These are phyloP conservation scores for Streptanthus diversifolius DNA, from an alignment of 345 rosid species.

Conservation along the genomic window DNA sequence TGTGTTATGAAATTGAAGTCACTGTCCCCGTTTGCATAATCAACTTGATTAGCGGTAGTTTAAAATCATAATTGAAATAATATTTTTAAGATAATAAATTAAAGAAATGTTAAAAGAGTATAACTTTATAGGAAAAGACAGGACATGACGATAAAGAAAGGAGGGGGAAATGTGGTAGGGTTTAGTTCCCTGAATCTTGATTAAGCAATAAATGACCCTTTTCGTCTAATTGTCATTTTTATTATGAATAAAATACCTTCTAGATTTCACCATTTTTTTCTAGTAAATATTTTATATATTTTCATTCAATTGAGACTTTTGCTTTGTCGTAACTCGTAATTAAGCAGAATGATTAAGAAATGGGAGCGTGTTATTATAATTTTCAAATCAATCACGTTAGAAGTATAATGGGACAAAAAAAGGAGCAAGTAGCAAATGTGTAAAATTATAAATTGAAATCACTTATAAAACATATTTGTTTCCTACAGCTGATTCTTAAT, in stretches of 20 bases:
- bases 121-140: slow-evolving; percentile 20
- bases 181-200: slow-evolving; percentile 6
- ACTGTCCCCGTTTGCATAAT: background rate
- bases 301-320: background rate
- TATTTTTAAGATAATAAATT: background rate
- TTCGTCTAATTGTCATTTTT: background rate
- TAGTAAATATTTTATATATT: background rate
- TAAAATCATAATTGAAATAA: background rate
- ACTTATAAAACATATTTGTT: background rate
- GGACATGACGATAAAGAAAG: background rate
- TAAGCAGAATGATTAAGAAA: slow-evolving; percentile 18
- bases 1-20: background rate
- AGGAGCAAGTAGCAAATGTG: background rate
- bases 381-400: slow-evolving; percentile 9
- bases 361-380: background rate
- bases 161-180: background rate
- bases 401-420: background rate
- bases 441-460: background rate
- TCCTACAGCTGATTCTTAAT: background rate
- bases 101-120: background rate
- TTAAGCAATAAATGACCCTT: background rate
- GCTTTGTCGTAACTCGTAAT: slow-evolving; percentile 12
- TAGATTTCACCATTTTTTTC: slow-evolving; percentile 2
- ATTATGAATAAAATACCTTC: background rate
- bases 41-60: slow-evolving; percentile 14